Evolutionary conservation across 2,329 filamentous ascomycete species (phyloP).

Genomic region (Byssothecium circinans): DNA sequence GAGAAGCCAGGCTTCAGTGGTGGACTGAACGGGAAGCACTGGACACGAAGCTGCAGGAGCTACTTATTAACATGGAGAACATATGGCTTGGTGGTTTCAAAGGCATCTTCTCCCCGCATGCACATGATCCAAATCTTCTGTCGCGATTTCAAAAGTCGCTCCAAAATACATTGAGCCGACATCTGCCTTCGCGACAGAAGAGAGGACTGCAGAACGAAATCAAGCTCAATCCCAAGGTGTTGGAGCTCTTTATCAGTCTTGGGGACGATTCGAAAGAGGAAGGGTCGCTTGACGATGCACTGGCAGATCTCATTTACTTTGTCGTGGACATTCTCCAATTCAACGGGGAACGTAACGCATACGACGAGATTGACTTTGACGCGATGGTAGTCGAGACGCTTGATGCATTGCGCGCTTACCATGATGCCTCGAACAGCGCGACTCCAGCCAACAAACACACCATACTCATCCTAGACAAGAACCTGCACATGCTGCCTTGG

Average conservation of each 20-base stretch:
- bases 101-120: conserved; percentile 83
- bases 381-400: conserved; percentile 83
- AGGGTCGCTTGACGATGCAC: conserved; percentile 77
- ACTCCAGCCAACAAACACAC: conserved; percentile 63
- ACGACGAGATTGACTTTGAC: conserved; percentile 97
- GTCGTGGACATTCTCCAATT: conserved; percentile 96
- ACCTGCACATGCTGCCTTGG: conserved; percentile 91
- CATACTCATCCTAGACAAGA: conserved; percentile 87
- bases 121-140: conserved; percentile 64
- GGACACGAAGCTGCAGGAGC: conserved; percentile 73
- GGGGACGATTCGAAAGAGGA: conserved; percentile 70
- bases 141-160: conserved; percentile 77
- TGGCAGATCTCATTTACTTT: conserved; percentile 95
- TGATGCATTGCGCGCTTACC: conserved; percentile 80
- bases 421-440: conserved; percentile 52
- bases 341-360: conserved; percentile 92
- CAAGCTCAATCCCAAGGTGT: conserved; percentile 65
- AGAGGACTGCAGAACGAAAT: conserved; percentile 54
- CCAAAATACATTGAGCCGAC: conserved; percentile 75
- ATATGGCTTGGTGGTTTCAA: conserved; percentile 95
- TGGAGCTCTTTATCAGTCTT: conserved; percentile 87
- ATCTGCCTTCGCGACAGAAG: conserved; percentile 79
- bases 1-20: conserved; percentile 79
- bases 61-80: conserved; percentile 84
- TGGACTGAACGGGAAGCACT: conserved; percentile 83